Evolutionary conservation across 495 filamentous ascomycete species (phyloP), one percentile per base, ranked within the genome.

Genomic region (Friedmanniomyces simplex): DNA sequence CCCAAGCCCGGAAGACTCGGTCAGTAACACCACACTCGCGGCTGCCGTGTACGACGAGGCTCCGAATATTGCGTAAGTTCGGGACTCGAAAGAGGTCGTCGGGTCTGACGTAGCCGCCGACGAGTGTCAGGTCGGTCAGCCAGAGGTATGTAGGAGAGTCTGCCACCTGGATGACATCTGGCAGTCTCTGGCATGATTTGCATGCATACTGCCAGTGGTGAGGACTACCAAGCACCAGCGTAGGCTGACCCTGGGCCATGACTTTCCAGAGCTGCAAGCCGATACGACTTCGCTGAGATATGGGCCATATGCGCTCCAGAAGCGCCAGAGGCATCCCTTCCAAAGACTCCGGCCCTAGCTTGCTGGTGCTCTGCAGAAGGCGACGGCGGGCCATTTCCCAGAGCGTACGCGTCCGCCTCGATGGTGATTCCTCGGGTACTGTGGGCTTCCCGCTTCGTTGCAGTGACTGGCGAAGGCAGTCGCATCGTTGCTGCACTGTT

Each of bases 81-180:
- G 52, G 20, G 14, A 54, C 13, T 1, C 18, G 34, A 32, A 26
- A 20, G 4, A 54, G 22, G 20, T 54, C 52, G 18, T 22, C n/a
- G 20, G 34, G 2, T 11, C 21, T 14, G 13, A 58, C 24, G 18
- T 14, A 45, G 10, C 34, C 46, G 2, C 41, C 28, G 6, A 49
- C 45, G 1, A 57, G 26, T 26, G 10, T 46, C 46, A 57, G 18
- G 32, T 57, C 54, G 30, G 21, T 21, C 11, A 57, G 13, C 54
- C 54, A 57, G 14, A 6, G 10, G 32, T 10, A 49, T 20, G 25
- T 1, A 3, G 54, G 28, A 41, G 25, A 25, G 8, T 24, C 16
- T 18, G 20, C 6, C 20, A 49, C 8, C 21, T 30, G 20, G 8
- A 49, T 25, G 12, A 49, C 8, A 7, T 30, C 46, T 21, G 21